Conservation (phyloP, 2,329 filamentous ascomycete genomes). For the Albifimbria verrucaria region DNA sequence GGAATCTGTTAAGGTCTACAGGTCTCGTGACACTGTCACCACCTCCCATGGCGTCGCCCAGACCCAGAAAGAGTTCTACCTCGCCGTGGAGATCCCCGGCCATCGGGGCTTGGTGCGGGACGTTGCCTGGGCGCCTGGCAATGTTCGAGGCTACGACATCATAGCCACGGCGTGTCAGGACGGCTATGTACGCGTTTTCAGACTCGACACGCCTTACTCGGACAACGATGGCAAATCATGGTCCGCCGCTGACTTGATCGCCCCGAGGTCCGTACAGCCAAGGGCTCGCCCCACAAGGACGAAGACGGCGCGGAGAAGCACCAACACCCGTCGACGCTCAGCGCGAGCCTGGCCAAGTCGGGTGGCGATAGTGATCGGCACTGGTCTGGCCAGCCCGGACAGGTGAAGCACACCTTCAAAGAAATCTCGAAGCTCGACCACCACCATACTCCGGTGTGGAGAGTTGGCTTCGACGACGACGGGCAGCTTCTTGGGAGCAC, state of each 20-base stretch:
- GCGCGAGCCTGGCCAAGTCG: conserved; percentile 51
- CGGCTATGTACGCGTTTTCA: conserved; percentile 84
- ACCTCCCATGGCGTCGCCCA: conserved; percentile 47
- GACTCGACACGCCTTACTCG: conserved; percentile 60
- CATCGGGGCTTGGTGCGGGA: conserved; percentile 80
- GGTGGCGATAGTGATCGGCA: conserved; percentile 43
- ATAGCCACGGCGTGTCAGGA: conserved; percentile 93
- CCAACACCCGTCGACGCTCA: conserved; percentile 42
- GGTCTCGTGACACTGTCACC: conserved; percentile 62
- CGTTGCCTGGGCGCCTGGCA: conserved; percentile 88
- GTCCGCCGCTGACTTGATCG: conserved; percentile 42
- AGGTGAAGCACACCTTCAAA: conserved; percentile 60
- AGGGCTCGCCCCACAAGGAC: conserved; percentile 14
- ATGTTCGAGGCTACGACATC: conserved; percentile 84
- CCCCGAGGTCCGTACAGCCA: conserved; percentile 22
- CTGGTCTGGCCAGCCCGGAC: conserved; percentile 58
- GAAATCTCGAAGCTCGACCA: conserved; percentile 66
- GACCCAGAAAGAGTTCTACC: conserved; percentile 77
- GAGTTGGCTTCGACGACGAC: conserved; percentile 66
- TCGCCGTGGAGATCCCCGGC: conserved; percentile 70
- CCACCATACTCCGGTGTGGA: conserved; percentile 71
- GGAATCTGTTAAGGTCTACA: conserved; percentile 77
- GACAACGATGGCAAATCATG: conserved; percentile 47
- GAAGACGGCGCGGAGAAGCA: conserved; percentile 31
- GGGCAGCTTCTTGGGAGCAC: conserved; percentile 73